Evolutionary conservation across 2,329 filamentous ascomycete genomes (phyloP).

Genomic region (Colletotrichum neosansevieriae): DNA sequence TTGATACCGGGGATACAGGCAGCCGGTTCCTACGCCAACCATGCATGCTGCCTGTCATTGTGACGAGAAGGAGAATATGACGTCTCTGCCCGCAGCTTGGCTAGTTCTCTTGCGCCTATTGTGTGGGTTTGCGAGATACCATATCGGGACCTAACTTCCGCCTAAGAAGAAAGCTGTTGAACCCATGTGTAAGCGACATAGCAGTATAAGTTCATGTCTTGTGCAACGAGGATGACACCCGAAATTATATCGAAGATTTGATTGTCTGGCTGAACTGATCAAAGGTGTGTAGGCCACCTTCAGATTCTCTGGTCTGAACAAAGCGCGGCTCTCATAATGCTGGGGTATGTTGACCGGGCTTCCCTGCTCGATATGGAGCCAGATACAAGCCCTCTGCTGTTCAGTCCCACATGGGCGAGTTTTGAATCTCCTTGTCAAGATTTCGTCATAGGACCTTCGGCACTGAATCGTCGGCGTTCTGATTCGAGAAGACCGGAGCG

Average conservation of each 20-base stretch:
- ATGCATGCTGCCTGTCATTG: neutral
- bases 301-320: constrained; percentile 7
- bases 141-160: constrained; percentile 7
- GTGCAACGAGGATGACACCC: neutral
- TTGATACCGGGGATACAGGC: constrained; percentile 6
- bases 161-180: neutral
- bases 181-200: neutral
- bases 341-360: constrained; percentile 5
- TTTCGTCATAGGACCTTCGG: constrained; percentile 11
- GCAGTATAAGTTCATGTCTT: neutral
- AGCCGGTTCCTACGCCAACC: constrained; percentile 18
- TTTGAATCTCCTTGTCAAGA: neutral
- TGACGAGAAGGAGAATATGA: neutral
- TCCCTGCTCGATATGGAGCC: constrained; percentile 11
- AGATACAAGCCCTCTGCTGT: constrained; percentile 3
- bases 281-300: neutral
- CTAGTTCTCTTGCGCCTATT: neutral
- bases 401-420: constrained; percentile 8
- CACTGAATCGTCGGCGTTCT: neutral
- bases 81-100: neutral
- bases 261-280: neutral
- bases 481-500: constrained; percentile 5
- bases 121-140: constrained; percentile 6
- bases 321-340: neutral
- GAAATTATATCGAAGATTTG: no score